phyloP scores from a whole-genome alignment of 306 rosid genomes.

The Corylus heterophylla region DNA sequence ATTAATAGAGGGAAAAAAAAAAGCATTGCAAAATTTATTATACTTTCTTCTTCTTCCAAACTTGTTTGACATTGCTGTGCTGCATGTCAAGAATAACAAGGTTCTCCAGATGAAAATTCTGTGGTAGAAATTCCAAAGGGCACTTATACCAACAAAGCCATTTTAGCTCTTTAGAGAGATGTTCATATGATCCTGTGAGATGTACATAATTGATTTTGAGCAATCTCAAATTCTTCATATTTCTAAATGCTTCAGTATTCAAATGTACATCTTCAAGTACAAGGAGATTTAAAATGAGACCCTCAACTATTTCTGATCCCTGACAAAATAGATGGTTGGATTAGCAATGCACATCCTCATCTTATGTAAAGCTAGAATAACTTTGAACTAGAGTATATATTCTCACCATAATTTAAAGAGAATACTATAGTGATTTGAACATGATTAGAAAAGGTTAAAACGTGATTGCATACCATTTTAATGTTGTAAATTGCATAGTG shows the following conservation, averaged over 20 bases:
- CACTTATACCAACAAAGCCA: neutral
- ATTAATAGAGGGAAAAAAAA: neutral
- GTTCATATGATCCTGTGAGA: neutral
- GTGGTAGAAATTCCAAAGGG: neutral
- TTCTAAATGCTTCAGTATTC: neutral
- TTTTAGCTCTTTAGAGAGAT: neutral
- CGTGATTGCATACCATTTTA: neutral
- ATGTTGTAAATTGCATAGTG: neutral
- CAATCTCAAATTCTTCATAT: neutral
- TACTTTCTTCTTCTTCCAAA: neutral
- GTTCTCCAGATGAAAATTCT: neutral
- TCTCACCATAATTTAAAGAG: too few relatives aligned
- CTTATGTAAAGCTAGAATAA: too few relatives aligned
- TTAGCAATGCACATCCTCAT: neutral
- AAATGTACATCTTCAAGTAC: neutral
- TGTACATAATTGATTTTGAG: neutral
- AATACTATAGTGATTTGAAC: neutral
- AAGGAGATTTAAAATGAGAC: neutral
- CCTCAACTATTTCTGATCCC: neutral
- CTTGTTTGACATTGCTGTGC: neutral
- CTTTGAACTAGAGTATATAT: neutral
- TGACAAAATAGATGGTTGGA: too few relatives aligned
- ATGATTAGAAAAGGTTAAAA: neutral
- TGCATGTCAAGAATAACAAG: neutral
- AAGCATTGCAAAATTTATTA: too few relatives aligned